Conservation (phyloP, 2,329 filamentous ascomycete genomes). For the Pezicula carpinea region DNA sequence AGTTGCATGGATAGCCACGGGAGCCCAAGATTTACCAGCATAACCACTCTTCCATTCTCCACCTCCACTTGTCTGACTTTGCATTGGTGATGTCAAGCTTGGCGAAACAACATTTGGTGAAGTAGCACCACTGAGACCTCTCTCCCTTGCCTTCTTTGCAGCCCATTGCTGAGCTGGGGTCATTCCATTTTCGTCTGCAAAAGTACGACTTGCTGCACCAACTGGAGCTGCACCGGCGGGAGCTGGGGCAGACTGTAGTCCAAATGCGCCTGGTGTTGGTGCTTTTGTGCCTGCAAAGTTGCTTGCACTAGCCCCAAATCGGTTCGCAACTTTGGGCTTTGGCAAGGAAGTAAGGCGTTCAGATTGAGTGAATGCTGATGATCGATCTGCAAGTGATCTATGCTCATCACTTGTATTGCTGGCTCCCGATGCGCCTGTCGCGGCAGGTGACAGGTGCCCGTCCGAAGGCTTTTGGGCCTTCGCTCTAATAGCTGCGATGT, state of each 20-base stretch:
- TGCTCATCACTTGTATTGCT: conserved; percentile 42
- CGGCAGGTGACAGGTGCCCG: conserved; percentile 35
- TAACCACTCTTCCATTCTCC: conserved; percentile 89
- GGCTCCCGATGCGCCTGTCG: conserved; percentile 33
- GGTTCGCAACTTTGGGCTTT: conserved; percentile 92
- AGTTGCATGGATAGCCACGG: conserved; percentile 71
- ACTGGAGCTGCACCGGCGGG: conserved; percentile 54
- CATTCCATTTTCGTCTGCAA: conserved; percentile 92
- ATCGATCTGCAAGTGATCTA: conserved; percentile 70
- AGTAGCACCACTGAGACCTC: conserved; percentile 48
- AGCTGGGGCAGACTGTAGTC: conserved; percentile 57
- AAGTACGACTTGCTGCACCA: conserved; percentile 82
- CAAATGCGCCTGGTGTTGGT: conserved; percentile 67
- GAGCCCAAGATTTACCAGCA: conserved; percentile 81
- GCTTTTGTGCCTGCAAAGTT: conserved; percentile 86
- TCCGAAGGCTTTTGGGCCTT: conserved; percentile 63
- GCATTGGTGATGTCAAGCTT: conserved; percentile 47
- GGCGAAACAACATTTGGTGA: conserved; percentile 34
- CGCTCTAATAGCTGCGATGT: conserved; percentile 89
- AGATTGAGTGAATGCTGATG: conserved; percentile 66
- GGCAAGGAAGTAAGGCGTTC: conserved; percentile 83
- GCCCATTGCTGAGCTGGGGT: conserved; percentile 97
- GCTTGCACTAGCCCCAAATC: conserved; percentile 66
- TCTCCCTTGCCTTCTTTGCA: conserved; percentile 87
- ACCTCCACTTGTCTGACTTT: conserved; percentile 66